Evolutionary conservation across 306 rosid genomes (phyloP), one percentile per base, ranked within the genome.

Genomic region (Cicer judaicum): DNA sequence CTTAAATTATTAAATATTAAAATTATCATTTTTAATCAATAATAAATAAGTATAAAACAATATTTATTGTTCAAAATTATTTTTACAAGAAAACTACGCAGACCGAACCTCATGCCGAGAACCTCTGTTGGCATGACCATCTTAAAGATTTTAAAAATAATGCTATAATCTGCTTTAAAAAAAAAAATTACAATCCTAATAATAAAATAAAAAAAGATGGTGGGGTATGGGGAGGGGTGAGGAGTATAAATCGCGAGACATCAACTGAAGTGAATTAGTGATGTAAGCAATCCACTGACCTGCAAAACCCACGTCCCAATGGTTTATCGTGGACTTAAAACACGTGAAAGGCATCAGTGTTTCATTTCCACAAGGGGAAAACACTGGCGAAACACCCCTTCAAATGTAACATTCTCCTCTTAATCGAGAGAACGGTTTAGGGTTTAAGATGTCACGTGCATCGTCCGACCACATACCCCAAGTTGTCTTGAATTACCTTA

Each of bases 401-500:
- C 0, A 29, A 4, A 0, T 3, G 5, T 29, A 29, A 3, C 5
- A 29, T 29, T 29, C 4, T 5, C 36, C 36, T 29, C 1, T 0
- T 0, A 0, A 3, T 8, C 9, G 61, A 54, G 36, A 34, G 13
- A 8, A 16, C 2, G 2, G 61, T 54, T 54, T 54, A 54, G 61
- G 61, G 61, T 54, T 54, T 54, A 3, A 0, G 0, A 2, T 3
- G 0, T 4, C 61, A 54, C 61, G 1, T 18, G 61, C 36, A 8
- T 54, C 36, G 15, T 21, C 61, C n/a, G 11, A 54, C 61, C 36
- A 7, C 61, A 54, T 54, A 18, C 61, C 61, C 34, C 60, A 4
- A 47, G 52, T 4, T 47, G 1, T 0, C 0, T 0, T 0, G 1
- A 0, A 0, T 1, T 1, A 7, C 4, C 4, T 15, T 3, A 3